Percentiles rank a stretch among this genome's conserved stretches.
These are phyloP conservation scores for Cynara cardunculus DNA, from an alignment of 129 eudicot genomes.

Conservation along the genomic window DNA sequence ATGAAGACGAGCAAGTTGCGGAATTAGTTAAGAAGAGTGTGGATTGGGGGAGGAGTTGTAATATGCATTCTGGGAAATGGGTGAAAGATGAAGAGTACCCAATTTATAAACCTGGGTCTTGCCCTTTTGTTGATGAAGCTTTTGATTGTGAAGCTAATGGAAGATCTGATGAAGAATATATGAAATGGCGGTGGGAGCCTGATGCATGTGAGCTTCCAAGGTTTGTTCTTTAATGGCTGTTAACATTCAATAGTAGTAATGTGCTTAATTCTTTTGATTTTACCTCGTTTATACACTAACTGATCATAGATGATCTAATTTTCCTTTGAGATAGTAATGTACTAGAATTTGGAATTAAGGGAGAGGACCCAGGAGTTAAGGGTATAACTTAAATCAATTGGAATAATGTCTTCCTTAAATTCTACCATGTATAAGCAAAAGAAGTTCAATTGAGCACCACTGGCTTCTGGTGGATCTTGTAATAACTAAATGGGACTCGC, in stretches of 20 bases:
- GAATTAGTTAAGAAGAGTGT: slow-evolving; percentile 24
- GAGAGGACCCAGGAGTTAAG: not conserved
- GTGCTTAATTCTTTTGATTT: not conserved
- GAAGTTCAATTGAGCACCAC: not conserved
- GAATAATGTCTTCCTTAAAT: not conserved
- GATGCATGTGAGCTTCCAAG: slow-evolving; percentile 91
- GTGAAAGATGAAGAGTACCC: slow-evolving; percentile 86
- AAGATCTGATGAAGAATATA: slow-evolving; percentile 62
- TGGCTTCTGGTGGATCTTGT: too few relatives aligned
- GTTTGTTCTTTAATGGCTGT: slow-evolving; percentile 28
- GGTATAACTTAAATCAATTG: not conserved
- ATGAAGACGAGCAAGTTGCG: not conserved
- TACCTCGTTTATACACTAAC: not conserved
- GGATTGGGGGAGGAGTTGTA: slow-evolving; percentile 47
- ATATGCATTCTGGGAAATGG: slow-evolving; percentile 73
- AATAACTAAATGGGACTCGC: too few relatives aligned
- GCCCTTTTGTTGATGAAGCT: slow-evolving; percentile 90
- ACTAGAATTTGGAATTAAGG: not conserved
- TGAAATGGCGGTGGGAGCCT: slow-evolving; percentile 89
- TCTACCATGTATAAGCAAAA: not conserved
- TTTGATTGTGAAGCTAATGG: slow-evolving; percentile 82
- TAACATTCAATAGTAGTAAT: not conserved
- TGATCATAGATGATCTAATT: not conserved
- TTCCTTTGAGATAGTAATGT: not conserved
- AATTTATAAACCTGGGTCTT: slow-evolving; percentile 63